phyloP scores from a whole-genome alignment of 2,329 filamentous ascomycete genomes.

The Cytospora mali region DNA sequence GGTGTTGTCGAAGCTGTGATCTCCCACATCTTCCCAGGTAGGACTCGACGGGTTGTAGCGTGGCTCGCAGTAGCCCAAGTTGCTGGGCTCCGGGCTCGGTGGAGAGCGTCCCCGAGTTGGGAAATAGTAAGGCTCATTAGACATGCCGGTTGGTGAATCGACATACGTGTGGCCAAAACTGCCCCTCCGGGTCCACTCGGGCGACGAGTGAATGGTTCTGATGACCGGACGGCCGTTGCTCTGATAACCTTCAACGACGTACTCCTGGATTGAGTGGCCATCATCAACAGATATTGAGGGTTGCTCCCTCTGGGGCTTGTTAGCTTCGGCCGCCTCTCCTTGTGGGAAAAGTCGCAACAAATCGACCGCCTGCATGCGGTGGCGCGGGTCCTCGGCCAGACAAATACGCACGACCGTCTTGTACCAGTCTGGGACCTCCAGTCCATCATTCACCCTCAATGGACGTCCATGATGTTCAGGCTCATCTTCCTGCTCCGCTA shows the following conservation, averaged over 20 bases:
- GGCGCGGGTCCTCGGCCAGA: conserved; percentile 71
- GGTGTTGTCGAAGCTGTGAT: conserved; percentile 26
- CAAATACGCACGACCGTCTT: conserved; percentile 75
- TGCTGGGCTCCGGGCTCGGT: conserved; percentile 52
- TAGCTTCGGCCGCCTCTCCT: conserved; percentile 33
- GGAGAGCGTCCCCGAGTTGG: conserved; percentile 57
- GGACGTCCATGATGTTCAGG: conserved; percentile 80
- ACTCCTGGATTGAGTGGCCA: conserved; percentile 43
- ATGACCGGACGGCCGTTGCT: conserved; percentile 40
- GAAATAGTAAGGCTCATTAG: conserved; percentile 49
- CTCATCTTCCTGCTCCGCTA: conserved; percentile 86
- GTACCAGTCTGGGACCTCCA: conserved; percentile 78
- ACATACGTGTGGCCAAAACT: conserved; percentile 40
- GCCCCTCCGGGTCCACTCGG: conserved; percentile 47
- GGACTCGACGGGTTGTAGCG: conserved; percentile 34
- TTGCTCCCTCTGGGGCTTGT: conserved; percentile 33
- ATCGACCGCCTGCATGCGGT: conserved; percentile 71
- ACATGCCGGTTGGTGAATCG: conserved; percentile 39
- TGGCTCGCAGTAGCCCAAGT: conserved; percentile 42
- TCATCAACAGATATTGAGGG: conserved; percentile 46
- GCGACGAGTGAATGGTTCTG: conserved; percentile 45
- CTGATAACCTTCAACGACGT: conserved; percentile 41
- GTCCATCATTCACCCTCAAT: conserved; percentile 59
- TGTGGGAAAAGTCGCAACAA: conserved; percentile 71
- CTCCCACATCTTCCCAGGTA: conserved; percentile 29